Evolutionary conservation across 441 rosid species (phyloP), one percentile per base, ranked within the genome.

Genomic region (Arabidopsis lyrata): DNA sequence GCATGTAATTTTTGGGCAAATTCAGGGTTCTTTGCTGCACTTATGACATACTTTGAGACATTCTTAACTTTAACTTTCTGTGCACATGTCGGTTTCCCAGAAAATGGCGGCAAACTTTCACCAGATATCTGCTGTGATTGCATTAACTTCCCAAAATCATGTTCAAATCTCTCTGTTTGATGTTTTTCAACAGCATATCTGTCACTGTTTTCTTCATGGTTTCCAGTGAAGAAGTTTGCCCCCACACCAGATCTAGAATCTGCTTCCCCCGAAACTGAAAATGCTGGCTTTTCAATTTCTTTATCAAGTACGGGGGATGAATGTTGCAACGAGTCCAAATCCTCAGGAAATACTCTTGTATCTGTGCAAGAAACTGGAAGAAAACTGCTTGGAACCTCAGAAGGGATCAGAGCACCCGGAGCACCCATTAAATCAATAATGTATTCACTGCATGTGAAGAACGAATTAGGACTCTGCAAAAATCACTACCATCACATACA

Each of bases 341-440:
- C 72, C 77, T 84, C 89, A 52, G 83, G 68, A 78, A 83, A 85
- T 52, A 85, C 77, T 66, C 85, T 83, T 24, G 77, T 57, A 31
- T 76, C 89, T 36, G 87, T 78, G 35, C 87, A 88, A 67, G 87
- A 69, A 77, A 67, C 80, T 63, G 84, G 83, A 44, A 91, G 86
- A 80, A 79, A 86, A 80, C 77, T 84, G 77, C 86, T 83, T 44
- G 99, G 92, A 72, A 90, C 96, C 84, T 95, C 99, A 6, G 88
- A 83, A 70, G 99, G 99, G 77, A 93, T 90, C 55, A 95, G 83
- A 15, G 96, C 83, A 57, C 98, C 99, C 62, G 99, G 98, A 80
- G 98, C 99, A 80, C 97, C 98, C 99, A 95, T 95, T 73, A 95
- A 87, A 82, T 95, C 99, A 74, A 95, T 87, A 63, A 95, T 95